Conservation (phyloP, 768 basidiomycete species). For the Russula ochroleuca region DNA sequence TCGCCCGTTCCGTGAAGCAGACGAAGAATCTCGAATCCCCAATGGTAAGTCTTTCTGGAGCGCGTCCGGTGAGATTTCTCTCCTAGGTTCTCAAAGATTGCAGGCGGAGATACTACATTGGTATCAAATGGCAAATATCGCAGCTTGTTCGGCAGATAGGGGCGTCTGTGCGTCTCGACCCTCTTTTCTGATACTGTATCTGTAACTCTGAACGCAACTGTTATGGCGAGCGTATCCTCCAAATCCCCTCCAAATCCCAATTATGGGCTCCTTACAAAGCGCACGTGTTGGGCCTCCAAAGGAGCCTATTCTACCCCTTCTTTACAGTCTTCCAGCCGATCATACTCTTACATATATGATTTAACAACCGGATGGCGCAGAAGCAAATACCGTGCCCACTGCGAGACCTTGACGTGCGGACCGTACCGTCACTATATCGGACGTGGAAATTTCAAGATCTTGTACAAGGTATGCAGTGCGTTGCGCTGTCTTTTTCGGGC, state of each 20-base stretch:
- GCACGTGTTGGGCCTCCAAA: conserved; percentile 88
- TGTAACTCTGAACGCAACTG: not conserved
- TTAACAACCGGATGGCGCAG: conserved; percentile 78
- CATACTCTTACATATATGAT: conserved; percentile 71
- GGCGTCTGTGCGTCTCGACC: conserved; percentile 70
- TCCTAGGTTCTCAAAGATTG: not conserved
- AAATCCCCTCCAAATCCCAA: conserved; percentile 89
- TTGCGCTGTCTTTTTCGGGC: conserved; percentile 14
- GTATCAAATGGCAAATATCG: too few species aligned
- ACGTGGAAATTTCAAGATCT: conserved; percentile 68
- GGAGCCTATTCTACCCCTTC: conserved; percentile 65
- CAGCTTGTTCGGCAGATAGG: conserved; percentile 86
- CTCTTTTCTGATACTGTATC: conserved; percentile 9
- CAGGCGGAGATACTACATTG: too few species aligned
- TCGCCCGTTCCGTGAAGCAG: conserved; percentile 80
- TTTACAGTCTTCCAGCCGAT: conserved; percentile 91
- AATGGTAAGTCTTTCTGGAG: conserved; percentile 84
- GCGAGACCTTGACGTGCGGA: conserved; percentile 91
- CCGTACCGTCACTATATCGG: conserved; percentile 82
- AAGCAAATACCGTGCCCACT: conserved; percentile 80
- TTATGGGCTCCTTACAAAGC: conserved; percentile 91
- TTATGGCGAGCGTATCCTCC: conserved; percentile 90
- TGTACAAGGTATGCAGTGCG: conserved; percentile 66
- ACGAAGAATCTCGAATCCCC: conserved; percentile 92
- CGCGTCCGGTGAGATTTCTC: conserved; percentile 65